Evolutionary conservation across 2,329 filamentous ascomycete species (phyloP).

Genomic region (Myriosclerotinia curreyana): DNA sequence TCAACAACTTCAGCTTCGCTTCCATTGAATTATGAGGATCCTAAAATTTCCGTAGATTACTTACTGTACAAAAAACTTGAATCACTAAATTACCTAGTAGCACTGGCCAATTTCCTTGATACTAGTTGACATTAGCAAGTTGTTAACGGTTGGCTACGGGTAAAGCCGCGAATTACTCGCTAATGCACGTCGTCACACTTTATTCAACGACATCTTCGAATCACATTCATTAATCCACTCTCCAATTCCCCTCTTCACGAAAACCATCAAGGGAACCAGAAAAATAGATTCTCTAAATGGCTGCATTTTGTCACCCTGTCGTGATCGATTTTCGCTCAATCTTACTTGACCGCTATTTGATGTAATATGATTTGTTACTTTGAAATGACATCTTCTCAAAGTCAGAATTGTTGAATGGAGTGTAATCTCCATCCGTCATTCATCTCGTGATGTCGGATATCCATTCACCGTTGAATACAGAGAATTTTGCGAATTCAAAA

Average conservation of each 20-base stretch:
- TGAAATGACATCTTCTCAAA: background rate
- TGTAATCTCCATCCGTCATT: slow-evolving; percentile 7
- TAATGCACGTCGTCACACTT: slow-evolving; percentile 23
- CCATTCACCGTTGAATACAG: slow-evolving; percentile 14
- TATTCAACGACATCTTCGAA: slow-evolving; percentile 21
- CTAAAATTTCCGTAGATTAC: background rate
- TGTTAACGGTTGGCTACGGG: slow-evolving; percentile 20
- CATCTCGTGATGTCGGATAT: slow-evolving; percentile 15
- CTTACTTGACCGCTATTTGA: slow-evolving; percentile 34
- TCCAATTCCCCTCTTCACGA: slow-evolving; percentile 11
- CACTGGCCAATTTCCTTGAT: slow-evolving; percentile 1
- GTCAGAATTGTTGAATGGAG: slow-evolving; percentile 1
- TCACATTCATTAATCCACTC: slow-evolving; percentile 14
- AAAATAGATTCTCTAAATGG: slow-evolving; percentile 10
- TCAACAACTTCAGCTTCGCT: slow-evolving; percentile 4
- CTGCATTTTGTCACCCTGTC: slow-evolving; percentile 20
- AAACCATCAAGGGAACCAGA: slow-evolving; percentile 21
- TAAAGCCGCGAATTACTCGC: slow-evolving; percentile 21
- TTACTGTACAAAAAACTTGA: background rate
- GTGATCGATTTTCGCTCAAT: slow-evolving; percentile 36
- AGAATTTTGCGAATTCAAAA: slow-evolving; percentile 8
- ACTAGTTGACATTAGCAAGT: background rate
- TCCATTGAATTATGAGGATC: background rate
- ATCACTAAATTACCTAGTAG: background rate
- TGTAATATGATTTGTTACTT: slow-evolving; percentile 30